These are phyloP conservation scores for Trichoderma asperellum DNA, from an alignment of 2,329 filamentous ascomycete species.

Conservation along the genomic window DNA sequence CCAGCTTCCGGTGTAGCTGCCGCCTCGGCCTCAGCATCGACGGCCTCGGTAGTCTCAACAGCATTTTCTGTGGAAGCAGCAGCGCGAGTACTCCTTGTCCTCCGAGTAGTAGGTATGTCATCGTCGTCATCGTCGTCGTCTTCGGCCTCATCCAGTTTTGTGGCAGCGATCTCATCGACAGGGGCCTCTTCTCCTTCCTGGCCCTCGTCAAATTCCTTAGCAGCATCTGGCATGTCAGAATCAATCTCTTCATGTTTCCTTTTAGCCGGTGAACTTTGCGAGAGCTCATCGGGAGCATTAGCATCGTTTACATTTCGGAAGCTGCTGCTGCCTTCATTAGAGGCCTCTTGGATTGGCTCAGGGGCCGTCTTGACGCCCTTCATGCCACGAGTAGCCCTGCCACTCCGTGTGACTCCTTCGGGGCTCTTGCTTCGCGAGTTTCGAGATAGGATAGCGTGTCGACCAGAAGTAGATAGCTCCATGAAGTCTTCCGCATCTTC, in stretches of 20 bases:
- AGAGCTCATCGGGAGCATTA: slow-evolving; percentile 46
- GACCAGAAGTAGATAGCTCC: slow-evolving; percentile 64
- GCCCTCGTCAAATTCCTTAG: slow-evolving; percentile 14
- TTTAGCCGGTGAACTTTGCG: slow-evolving; percentile 40
- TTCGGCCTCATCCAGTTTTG: slow-evolving; percentile 29
- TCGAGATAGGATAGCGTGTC: slow-evolving; percentile 54
- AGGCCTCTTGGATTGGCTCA: slow-evolving; percentile 56
- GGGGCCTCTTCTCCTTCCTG: slow-evolving; percentile 31
- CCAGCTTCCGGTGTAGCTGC: slow-evolving; percentile 38
- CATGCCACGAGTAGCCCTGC: slow-evolving; percentile 52
- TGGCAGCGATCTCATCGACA: slow-evolving; percentile 35
- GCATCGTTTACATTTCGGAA: slow-evolving; percentile 42
- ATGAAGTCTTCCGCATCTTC: slow-evolving; percentile 60
- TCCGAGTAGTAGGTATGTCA: slow-evolving; percentile 53
- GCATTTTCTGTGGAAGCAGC: slow-evolving; percentile 41
- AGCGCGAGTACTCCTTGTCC: slow-evolving; percentile 48
- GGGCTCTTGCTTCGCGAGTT: slow-evolving; percentile 61
- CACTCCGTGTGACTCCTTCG: slow-evolving; percentile 50
- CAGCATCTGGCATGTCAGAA: slow-evolving; percentile 38
- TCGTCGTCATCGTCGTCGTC: slow-evolving; percentile 52
- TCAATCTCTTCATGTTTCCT: slow-evolving; percentile 35
- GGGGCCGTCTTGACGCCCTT: slow-evolving; percentile 57
- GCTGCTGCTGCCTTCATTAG: slow-evolving; percentile 55
- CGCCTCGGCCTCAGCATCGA: slow-evolving; percentile 36
- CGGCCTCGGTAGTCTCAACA: slow-evolving; percentile 29